Conservation (phyloP, 192 early-diverging fungal species). For the Allomyces macrogynus region DNA sequence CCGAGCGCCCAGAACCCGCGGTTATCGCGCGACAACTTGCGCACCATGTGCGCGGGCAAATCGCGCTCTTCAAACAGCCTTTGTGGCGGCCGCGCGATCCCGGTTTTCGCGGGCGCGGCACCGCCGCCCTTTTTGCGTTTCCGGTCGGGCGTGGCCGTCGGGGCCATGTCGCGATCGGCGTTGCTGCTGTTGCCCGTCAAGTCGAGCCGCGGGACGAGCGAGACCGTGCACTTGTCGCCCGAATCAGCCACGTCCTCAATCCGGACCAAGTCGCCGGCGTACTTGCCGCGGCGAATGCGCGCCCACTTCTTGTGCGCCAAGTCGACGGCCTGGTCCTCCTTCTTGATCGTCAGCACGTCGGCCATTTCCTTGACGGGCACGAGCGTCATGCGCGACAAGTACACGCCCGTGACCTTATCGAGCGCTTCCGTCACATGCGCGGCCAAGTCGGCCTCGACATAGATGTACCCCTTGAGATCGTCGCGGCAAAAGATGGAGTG, state of each 20-base stretch:
- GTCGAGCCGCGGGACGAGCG: constrained; percentile 55
- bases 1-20: constrained; percentile 31
- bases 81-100: constrained; percentile 35
- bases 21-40: neutral
- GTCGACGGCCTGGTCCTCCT: constrained; percentile 33
- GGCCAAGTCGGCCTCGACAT: constrained; percentile 66
- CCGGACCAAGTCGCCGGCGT: constrained; percentile 80
- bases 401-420: constrained; percentile 56
- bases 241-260: constrained; percentile 41
- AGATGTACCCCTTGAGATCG: constrained; percentile 69
- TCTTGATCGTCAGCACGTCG: constrained; percentile 59
- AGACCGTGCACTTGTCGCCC: constrained; percentile 40
- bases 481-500: constrained; percentile 67
- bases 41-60: neutral
- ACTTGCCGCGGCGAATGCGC: constrained; percentile 75
- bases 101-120: constrained; percentile 15
- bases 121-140: neutral
- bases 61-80: constrained; percentile 56
- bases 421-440: constrained; percentile 52
- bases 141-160: neutral
- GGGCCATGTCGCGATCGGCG: neutral
- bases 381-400: constrained; percentile 42
- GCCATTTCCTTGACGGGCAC: constrained; percentile 86
- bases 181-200: constrained; percentile 11
- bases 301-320: constrained; percentile 61